Evolutionary conservation across 1,139 yeast species (phyloP).

Genomic region (Sugiyamaella novakii): DNA sequence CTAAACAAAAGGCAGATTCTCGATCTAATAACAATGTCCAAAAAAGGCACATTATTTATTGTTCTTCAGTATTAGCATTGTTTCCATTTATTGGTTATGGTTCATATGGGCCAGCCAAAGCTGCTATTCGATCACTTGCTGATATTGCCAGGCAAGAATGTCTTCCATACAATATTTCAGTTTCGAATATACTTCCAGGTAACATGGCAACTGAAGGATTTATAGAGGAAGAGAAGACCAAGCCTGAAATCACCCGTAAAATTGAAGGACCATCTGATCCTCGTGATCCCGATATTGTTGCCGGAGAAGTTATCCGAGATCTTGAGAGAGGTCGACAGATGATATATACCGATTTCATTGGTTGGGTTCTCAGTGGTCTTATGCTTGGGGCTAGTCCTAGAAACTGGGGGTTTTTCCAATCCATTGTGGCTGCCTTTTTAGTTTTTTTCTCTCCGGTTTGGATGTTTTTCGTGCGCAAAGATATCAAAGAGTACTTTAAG

Average conservation of each 20-base stretch:
- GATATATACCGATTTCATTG: conserved; percentile 79
- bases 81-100: conserved; percentile 90
- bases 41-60: conserved; percentile 64
- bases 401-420: conserved; percentile 52
- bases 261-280: conserved; percentile 87
- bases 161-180: conserved; percentile 58
- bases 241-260: conserved; percentile 76
- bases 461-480: conserved; percentile 54
- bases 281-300: conserved; percentile 67
- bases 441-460: conserved; percentile 67
- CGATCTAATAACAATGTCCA: conserved; percentile 22
- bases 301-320: conserved; percentile 57
- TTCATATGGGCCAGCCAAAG: conserved; percentile 87
- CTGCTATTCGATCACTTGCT: conserved; percentile 75
- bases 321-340: conserved; percentile 70
- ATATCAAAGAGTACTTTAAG: conserved; percentile 54
- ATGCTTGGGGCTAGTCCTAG: conserved; percentile 74
- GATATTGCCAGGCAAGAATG: conserved; percentile 83
- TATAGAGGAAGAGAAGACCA: conserved; percentile 75
- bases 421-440: conserved; percentile 49
- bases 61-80: conserved; percentile 80
- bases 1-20: conserved; percentile 21
- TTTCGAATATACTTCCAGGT: conserved; percentile 74
- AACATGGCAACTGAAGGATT: conserved; percentile 89
- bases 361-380: conserved; percentile 75